phyloP scores from a whole-genome alignment of 495 filamentous ascomycete species.

The Tuber borchii region DNA sequence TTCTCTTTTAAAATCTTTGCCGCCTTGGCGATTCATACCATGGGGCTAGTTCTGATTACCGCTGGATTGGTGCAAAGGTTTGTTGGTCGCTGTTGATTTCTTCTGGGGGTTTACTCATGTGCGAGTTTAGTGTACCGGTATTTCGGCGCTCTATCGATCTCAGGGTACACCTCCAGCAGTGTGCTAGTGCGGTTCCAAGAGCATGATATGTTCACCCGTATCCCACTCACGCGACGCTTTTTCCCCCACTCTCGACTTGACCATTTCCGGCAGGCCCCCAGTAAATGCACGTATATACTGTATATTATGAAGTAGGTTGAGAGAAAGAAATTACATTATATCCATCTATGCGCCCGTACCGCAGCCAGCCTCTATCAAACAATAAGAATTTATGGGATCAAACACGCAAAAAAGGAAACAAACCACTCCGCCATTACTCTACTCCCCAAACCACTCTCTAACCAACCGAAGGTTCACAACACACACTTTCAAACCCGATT shows the following conservation, averaged over 20 bases:
- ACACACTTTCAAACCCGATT: not conserved
- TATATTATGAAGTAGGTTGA: not conserved
- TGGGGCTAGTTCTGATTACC: not conserved
- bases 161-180: no score
- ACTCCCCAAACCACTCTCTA: not conserved
- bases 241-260: not conserved
- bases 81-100: not conserved
- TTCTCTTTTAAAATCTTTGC: not conserved
- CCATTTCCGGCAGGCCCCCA: not conserved
- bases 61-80: not conserved
- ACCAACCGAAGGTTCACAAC: not conserved
- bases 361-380: not conserved
- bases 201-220: not conserved
- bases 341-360: not conserved
- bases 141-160: not conserved
- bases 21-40: not conserved
- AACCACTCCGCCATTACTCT: not conserved
- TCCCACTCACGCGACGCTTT: not conserved
- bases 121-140: no score
- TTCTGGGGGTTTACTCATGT: not conserved
- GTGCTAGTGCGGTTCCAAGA: not conserved
- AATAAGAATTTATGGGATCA: not conserved
- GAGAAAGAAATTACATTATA: not conserved
- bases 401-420: not conserved
- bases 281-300: not conserved